Conservation (phyloP, 495 filamentous ascomycete species). For the Aspergillus sclerotioniger region DNA sequence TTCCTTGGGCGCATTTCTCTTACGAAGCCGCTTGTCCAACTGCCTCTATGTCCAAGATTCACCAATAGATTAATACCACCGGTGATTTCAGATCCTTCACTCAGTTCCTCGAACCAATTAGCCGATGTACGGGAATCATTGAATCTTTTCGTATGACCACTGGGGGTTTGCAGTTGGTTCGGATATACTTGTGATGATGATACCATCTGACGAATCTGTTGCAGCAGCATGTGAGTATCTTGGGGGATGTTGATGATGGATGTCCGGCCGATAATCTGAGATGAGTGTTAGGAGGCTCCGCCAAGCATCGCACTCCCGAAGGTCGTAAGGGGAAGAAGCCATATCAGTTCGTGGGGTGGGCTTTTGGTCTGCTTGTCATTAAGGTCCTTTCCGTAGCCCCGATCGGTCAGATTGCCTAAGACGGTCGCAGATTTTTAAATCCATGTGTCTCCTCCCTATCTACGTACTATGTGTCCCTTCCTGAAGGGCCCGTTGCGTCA, state of each 20-base stretch:
- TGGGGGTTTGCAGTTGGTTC: not conserved
- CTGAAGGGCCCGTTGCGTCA: not conserved
- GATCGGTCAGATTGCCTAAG: not conserved
- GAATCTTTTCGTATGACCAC: conserved; percentile 1
- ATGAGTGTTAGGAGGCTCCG: conserved; percentile 2
- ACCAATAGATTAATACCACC: conserved; percentile 23
- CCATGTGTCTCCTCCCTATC: not conserved
- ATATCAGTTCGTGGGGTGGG: not conserved
- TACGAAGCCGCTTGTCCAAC: conserved; percentile 14
- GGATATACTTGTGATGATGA: conserved; percentile 12
- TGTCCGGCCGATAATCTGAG: not conserved
- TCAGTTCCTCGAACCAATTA: not conserved
- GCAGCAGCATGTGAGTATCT: conserved; percentile 14
- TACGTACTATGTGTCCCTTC: not conserved
- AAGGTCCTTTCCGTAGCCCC: not conserved
- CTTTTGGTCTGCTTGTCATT: not conserved
- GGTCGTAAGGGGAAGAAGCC: not conserved
- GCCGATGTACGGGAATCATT: not conserved
- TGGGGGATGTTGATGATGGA: not conserved
- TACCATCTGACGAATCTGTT: conserved; percentile 16
- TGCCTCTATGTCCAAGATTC: conserved; percentile 15
- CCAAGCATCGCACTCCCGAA: not conserved
- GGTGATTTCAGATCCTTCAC: conserved; percentile 18
- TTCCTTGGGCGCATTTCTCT: conserved; percentile 22
- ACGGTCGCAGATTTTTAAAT: not conserved